Evolutionary conservation across 495 filamentous ascomycete genomes (phyloP).

Genomic region (Niebla homalea): DNA sequence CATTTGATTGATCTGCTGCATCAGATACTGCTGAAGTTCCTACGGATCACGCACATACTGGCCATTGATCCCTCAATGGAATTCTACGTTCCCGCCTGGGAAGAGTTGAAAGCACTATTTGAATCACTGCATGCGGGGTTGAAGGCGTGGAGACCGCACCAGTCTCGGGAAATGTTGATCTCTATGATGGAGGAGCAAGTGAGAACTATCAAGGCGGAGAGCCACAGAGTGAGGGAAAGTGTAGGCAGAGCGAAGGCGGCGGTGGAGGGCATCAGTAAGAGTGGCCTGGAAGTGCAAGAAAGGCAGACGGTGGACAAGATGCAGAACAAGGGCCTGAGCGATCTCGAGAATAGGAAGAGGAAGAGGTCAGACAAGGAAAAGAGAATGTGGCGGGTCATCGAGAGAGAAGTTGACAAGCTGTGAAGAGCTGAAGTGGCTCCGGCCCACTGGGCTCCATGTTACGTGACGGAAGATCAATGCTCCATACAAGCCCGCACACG

Average conservation of each 20-base stretch:
- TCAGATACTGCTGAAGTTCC: constrained; percentile 69
- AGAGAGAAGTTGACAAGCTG: constrained; percentile 2
- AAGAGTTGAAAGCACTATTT: constrained; percentile 63
- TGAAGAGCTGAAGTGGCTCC: background rate
- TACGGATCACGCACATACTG: constrained; percentile 64
- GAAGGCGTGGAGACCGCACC: constrained; percentile 92
- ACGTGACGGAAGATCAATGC: too few relatives aligned
- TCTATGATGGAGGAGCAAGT: constrained; percentile 85
- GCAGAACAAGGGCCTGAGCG: background rate
- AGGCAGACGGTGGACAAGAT: constrained; percentile 31
- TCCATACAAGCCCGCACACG: too few relatives aligned
- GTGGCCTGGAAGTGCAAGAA: background rate
- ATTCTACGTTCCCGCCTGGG: constrained; percentile 48
- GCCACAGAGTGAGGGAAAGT: constrained; percentile 33
- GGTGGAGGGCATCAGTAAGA: constrained; percentile 47
- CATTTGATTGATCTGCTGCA: constrained; percentile 70
- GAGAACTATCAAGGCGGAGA: constrained; percentile 60
- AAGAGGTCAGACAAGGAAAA: constrained; percentile 14
- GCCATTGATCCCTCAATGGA: constrained; percentile 41
- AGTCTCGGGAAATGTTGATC: constrained; percentile 82
- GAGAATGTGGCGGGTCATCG: constrained; percentile 18
- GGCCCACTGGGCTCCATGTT: too few relatives aligned
- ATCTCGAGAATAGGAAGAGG: constrained; percentile 1
- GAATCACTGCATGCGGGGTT: constrained; percentile 83
- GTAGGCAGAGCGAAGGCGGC: constrained; percentile 59